Evolutionary conservation across 257 asterid genomes (phyloP), one percentile per base, ranked within the genome.

Genomic region (Plantago ovata): DNA sequence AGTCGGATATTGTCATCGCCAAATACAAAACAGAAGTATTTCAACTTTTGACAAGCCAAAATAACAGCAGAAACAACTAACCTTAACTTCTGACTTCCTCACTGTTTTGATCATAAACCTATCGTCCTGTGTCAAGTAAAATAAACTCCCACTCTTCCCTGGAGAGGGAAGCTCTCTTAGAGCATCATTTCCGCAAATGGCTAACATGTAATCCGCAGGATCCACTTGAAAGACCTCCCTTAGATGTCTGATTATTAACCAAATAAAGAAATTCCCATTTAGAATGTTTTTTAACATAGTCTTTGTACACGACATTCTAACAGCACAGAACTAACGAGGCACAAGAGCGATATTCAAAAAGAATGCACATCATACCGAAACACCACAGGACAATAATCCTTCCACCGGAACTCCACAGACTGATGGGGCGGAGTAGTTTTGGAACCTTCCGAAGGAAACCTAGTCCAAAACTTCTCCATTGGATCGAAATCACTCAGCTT

Each of bases 21-120:
- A 16, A 38, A 38, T 55, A 49, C 45, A 43, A 45, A 36, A 4
- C 43, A 36, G 36, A 53, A 32, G 41, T 44, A 20, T 3, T 40
- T 40, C 13, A 13, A 58, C 33, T 33, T n/a, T 59, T 42, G 56
- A 66, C 11, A 56, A 72, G 72, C 66, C 61, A 73, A 73, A 20
- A 60, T 52, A 50, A 61, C 58, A 70, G 75, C 36, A 28, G 69
- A n/a, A n/a, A n/a, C 68, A 74, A 77, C 87, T 64, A 69, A 93
- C 99, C 97, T 93, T 93, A 84, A 77, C 97, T 83, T 93, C 99
- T 14, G 96, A 84, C 82, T 93, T 93, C 76, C 80, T 93, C 69
- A 89, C 99, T 8, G 99, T 93, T 71, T 93, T 93, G 76, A 93
- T 93, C 96, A 93, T 93, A 65, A 93, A 93, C 53, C 99, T 75